A percentile compares a stretch with the other conserved stretches of the same genome.
phyloP scores from a whole-genome alignment of 495 filamentous ascomycete genomes.

The Aspergillus homomorphus region DNA sequence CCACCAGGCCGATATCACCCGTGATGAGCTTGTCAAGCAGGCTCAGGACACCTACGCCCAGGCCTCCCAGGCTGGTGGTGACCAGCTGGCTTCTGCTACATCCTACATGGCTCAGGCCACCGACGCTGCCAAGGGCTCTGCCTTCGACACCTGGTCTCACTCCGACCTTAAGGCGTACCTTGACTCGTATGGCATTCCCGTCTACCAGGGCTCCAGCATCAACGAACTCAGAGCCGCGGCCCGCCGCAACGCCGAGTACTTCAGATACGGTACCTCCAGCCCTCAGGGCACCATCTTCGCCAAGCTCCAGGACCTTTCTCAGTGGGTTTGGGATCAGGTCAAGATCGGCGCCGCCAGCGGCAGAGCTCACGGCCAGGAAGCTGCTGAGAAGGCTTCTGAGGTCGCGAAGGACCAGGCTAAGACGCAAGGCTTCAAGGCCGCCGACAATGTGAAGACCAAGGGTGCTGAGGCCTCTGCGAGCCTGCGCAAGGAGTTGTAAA shows the following conservation, averaged over 20 bases:
- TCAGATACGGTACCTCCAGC: slow-evolving; percentile 69
- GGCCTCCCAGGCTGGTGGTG: slow-evolving; percentile 66
- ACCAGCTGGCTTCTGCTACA: slow-evolving; percentile 69
- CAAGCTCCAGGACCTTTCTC: slow-evolving; percentile 54
- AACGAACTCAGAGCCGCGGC: slow-evolving; percentile 65
- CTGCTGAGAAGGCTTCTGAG: slow-evolving; percentile 38
- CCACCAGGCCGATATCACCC: slow-evolving; percentile 61
- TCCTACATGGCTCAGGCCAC: slow-evolving; percentile 69
- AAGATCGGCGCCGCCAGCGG: slow-evolving; percentile 61
- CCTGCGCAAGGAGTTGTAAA: not conserved
- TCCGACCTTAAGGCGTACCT: slow-evolving; percentile 79
- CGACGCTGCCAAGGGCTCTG: slow-evolving; percentile 61
- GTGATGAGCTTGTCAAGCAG: slow-evolving; percentile 69
- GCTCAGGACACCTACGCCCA: slow-evolving; percentile 68
- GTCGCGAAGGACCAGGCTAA: slow-evolving; percentile 24
- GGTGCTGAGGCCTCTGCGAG: not conserved
- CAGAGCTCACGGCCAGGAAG: slow-evolving; percentile 53
- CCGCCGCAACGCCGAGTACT: slow-evolving; percentile 70
- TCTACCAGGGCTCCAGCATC: slow-evolving; percentile 64
- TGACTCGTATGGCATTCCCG: slow-evolving; percentile 74
- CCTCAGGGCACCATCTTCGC: slow-evolving; percentile 64
- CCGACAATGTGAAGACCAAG: slow-evolving; percentile 24
- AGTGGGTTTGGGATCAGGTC: slow-evolving; percentile 62
- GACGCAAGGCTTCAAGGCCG: slow-evolving; percentile 22
- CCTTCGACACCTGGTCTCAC: slow-evolving; percentile 79